These are phyloP conservation scores for Hapsidospora chrysogenum DNA, from an alignment of 495 filamentous ascomycete species.

Conservation along the genomic window DNA sequence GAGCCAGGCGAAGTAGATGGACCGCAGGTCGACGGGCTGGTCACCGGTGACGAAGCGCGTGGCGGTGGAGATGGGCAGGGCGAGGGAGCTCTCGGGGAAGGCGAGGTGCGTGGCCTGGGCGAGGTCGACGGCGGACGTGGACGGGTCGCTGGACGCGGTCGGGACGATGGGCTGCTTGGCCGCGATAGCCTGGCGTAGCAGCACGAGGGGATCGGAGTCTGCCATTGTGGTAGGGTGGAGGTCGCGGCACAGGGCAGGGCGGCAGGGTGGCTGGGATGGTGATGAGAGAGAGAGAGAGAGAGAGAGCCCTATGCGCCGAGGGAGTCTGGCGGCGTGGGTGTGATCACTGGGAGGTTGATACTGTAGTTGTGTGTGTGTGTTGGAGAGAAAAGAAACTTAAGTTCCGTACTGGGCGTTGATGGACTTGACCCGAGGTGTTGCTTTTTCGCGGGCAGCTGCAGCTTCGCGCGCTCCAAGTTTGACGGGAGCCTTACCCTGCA, in stretches of 20 bases:
- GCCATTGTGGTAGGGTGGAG: conserved; percentile 20
- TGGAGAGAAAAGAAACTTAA: too few relatives aligned
- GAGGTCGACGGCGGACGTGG: conserved; percentile 28
- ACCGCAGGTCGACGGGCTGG: conserved; percentile 70
- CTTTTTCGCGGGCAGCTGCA: too few relatives aligned
- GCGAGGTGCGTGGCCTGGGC: conserved; percentile 67
- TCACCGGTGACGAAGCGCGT: conserved; percentile 68
- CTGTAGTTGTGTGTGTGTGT: neutral
- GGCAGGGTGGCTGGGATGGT: conserved; percentile 3
- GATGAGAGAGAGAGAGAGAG: neutral
- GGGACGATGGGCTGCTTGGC: conserved; percentile 46
- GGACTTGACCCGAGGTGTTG: too few relatives aligned
- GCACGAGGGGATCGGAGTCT: conserved; percentile 53
- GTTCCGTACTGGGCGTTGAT: too few relatives aligned
- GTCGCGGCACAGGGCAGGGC: too few relatives aligned
- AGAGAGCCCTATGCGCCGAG: neutral
- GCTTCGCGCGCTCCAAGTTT: too few relatives aligned
- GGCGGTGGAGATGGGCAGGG: conserved; percentile 54
- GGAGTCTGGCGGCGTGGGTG: neutral
- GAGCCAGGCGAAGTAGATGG: conserved; percentile 87
- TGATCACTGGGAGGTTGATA: neutral
- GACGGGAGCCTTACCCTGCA: too few relatives aligned
- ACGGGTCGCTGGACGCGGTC: conserved; percentile 45
- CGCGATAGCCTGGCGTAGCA: conserved; percentile 64
- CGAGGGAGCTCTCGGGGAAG: conserved; percentile 46